Base-by-base conservation (phyloP, 306 rosid species). In the Vicia faba region DNA sequence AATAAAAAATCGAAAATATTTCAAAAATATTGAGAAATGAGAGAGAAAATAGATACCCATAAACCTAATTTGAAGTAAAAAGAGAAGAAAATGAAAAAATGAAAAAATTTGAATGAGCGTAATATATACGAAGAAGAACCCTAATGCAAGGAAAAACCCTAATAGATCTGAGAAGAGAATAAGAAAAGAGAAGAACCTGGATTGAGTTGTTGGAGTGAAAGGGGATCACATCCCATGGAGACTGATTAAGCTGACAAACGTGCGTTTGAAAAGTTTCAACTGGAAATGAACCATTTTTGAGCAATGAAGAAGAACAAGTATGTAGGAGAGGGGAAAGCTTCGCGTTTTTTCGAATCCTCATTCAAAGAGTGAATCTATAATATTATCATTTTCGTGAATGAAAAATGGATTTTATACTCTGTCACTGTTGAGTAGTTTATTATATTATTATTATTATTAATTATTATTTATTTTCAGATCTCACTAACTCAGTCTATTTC, bases 271-370 rank as follows among this genome's bases (percentile, higher is more conserved):
- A 75, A 3, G 49, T 61, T 69, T 77, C 73, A 23, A 50, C 68
- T 36, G 76, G 72, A 46, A 70, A 63, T 8, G 85, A 75, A 62
- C 83, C 78, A 64, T 64, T 82, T 53, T 59, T 19, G 0, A 2
- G 13, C 1, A 81, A 63, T 44, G 74, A 25, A 77, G 79, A 4
- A 1, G 76, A 56, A 14, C 81, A 59, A 2, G 84, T 68, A 71
- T 64, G 73, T 11, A 81, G 68, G 29, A 84, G 82, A 11, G 88
- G 84, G 23, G 91, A 85, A 75, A 87, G 73, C 80, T 79, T 83
- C 7, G 89, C 84, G 93, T 84, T 81, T 81, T 88, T 89, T 0
- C 96, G 84, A 82, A 92, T 92, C 84, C 98, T 88, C 96, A 92
- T 89, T 0, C 0, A 9, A 64, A 29, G 18, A 38, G 15, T 8